phyloP scores from a whole-genome alignment of 129 eudicot genomes.

The Apium graveolens region DNA sequence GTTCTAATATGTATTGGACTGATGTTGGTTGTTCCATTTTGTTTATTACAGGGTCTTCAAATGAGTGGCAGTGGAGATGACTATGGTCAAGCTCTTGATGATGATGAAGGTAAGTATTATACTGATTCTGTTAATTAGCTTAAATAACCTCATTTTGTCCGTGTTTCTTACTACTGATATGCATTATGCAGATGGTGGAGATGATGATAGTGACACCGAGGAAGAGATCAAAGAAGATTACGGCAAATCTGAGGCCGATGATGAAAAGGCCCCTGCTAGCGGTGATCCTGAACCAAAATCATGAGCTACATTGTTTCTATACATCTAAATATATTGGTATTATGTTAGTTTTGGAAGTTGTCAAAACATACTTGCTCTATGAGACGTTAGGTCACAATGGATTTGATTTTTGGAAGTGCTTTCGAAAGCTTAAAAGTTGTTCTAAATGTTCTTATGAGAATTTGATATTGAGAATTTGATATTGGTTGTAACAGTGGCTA shows the following conservation, averaged over 20 bases:
- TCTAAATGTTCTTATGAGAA: not conserved
- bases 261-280: not conserved
- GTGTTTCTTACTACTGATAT: not conserved
- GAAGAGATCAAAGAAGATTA: constrained; percentile 33
- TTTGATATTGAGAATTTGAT: no score
- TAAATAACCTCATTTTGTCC: not conserved
- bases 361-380: not conserved
- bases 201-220: constrained; percentile 34
- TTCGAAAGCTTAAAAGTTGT: not conserved
- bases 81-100: not conserved
- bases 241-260: not conserved
- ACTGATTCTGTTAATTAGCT: not conserved
- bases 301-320: constrained; percentile 16
- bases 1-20: not conserved
- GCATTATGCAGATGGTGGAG: constrained; percentile 28
- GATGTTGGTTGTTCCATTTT: constrained; percentile 8
- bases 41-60: constrained; percentile 42
- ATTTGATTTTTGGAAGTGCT: not conserved
- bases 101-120: constrained; percentile 34
- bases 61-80: constrained; percentile 36
- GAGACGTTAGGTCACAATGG: not conserved
- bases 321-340: not conserved
- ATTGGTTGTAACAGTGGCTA: no score
- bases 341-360: not conserved
- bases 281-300: constrained; percentile 28